Conservation (phyloP, 169 alveolate genomes). For the Perkinsus chesapeaki region DNA sequence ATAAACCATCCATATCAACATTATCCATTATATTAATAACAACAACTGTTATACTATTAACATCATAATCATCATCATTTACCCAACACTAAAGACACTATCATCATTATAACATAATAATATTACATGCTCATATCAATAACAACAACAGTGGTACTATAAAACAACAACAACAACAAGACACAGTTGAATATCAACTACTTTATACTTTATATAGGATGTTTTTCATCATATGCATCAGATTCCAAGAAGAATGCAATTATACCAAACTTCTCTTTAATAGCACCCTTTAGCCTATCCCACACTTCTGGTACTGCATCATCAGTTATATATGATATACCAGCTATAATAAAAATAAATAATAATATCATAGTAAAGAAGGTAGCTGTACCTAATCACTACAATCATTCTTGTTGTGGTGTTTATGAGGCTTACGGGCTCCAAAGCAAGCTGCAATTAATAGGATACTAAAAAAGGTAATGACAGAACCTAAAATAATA, state of each 20-base stretch:
- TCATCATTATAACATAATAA: too few relatives aligned
- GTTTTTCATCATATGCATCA: not conserved
- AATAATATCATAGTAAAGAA: not conserved
- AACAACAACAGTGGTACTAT: too few relatives aligned
- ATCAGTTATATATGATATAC: not conserved
- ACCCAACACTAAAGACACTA: too few relatives aligned
- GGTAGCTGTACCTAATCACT: not conserved
- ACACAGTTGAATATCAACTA: too few relatives aligned
- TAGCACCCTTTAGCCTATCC: not conserved
- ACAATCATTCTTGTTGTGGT: not conserved
- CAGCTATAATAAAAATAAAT: not conserved
- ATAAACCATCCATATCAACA: too few relatives aligned
- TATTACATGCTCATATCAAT: too few relatives aligned
- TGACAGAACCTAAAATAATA: not conserved
- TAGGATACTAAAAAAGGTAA: not conserved
- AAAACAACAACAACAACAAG: too few relatives aligned
- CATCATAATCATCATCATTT: too few relatives aligned
- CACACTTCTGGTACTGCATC: not conserved
- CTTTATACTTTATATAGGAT: too few relatives aligned
- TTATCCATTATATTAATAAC: too few relatives aligned
- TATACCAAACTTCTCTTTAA: not conserved
- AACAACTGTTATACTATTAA: too few relatives aligned
- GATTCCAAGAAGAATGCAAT: not conserved
- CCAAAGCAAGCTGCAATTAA: not conserved
- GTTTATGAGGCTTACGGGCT: not conserved